Conservation (phyloP, 129 eudicot species). For the Oenanthe sinensis region DNA sequence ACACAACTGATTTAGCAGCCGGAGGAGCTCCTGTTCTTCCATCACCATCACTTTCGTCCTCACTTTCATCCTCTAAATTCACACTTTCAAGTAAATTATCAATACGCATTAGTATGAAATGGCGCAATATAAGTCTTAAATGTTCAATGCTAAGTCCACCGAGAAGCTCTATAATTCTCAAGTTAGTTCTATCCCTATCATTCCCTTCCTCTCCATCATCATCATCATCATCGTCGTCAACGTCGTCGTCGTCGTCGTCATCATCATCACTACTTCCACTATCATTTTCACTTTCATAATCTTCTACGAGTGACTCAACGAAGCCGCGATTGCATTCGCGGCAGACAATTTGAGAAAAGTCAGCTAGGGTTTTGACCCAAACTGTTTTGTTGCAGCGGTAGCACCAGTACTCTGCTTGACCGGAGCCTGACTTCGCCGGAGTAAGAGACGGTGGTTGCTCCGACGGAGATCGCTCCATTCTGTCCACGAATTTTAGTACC, state of each 20-base stretch:
- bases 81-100: conserved; percentile 41
- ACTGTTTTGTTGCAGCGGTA: conserved; percentile 72
- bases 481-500: too few relatives aligned
- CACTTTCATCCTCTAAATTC: conserved; percentile 76
- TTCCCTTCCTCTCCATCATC: conserved; percentile 6
- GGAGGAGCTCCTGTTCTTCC: conserved; percentile 77
- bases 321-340: conserved; percentile 71
- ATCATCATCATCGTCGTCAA: conserved; percentile 11
- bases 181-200: conserved; percentile 23
- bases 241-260: conserved; percentile 3
- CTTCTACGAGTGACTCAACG: conserved; percentile 31
- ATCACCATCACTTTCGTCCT: conserved; percentile 43
- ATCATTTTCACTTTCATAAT: too few relatives aligned
- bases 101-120: neutral
- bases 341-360: conserved; percentile 51
- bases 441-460: too few relatives aligned
- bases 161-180: conserved; percentile 32
- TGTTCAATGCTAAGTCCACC: conserved; percentile 35
- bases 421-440: too few relatives aligned
- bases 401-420: conserved; percentile 59
- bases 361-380: conserved; percentile 36
- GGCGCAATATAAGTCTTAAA: too few relatives aligned
- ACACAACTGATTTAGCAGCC: conserved; percentile 52
- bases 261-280: neutral
- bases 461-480: too few relatives aligned